Evolutionary conservation across 169 alveolate genomes (phyloP).

Genomic region (Cryptosporidium felis): DNA sequence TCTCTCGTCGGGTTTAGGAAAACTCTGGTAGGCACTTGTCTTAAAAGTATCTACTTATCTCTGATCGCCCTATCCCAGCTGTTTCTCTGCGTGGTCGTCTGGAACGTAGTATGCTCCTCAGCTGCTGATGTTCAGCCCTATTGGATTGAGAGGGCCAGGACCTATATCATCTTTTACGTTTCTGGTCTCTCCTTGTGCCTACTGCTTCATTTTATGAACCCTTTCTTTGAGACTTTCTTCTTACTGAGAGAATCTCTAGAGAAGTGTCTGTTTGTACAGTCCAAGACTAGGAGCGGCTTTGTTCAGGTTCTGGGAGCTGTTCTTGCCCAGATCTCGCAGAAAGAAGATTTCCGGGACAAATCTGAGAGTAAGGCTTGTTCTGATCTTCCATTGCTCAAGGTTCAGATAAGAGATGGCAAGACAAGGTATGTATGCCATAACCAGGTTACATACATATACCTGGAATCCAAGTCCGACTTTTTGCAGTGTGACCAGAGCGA

Average conservation of each 20-base stretch:
- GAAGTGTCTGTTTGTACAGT: constrained; percentile 10
- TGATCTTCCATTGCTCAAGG: constrained; percentile 3
- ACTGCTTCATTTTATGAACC: constrained; percentile 13
- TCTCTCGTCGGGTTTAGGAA: constrained; percentile 11
- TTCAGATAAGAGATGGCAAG: neutral
- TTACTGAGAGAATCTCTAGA: constrained; percentile 27
- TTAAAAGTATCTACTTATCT: neutral
- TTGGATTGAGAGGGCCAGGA: constrained; percentile 49
- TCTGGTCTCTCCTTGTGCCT: constrained; percentile 11
- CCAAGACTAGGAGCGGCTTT: neutral
- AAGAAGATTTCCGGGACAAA: neutral
- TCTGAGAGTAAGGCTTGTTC: neutral
- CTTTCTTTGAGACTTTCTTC: constrained; percentile 20
- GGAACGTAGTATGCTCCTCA: constrained; percentile 66
- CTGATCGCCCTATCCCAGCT: constrained; percentile 8
- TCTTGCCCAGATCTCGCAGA: neutral
- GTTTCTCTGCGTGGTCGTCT: constrained; percentile 32
- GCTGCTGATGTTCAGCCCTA: constrained; percentile 24
- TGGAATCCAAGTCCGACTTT: constrained; percentile 33
- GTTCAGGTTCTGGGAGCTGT: neutral
- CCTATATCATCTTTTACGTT: constrained; percentile 37
- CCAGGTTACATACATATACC: constrained; percentile 43
- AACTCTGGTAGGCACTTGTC: neutral
- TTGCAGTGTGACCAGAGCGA: constrained; percentile 11
- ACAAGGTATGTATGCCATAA: constrained; percentile 29